These are phyloP conservation scores for Epichloe typhina DNA, from an alignment of 2,329 filamentous ascomycete species.

Conservation along the genomic window DNA sequence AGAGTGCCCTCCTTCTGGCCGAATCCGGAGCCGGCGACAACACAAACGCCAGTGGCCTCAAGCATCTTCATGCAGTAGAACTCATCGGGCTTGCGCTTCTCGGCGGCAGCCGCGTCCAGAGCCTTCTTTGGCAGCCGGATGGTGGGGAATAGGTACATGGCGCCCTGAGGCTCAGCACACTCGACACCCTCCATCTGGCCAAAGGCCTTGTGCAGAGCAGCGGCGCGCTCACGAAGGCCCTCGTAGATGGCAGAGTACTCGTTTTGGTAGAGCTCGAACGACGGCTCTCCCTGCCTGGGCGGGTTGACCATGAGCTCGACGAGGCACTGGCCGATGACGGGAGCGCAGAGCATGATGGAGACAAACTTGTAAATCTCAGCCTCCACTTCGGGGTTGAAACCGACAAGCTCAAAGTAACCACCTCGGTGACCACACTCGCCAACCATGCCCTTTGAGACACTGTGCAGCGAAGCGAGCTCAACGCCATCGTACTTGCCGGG, in stretches of 20 bases:
- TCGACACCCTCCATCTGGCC: slow-evolving; percentile 90
- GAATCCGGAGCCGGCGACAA: slow-evolving; percentile 85
- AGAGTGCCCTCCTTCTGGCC: slow-evolving; percentile 83
- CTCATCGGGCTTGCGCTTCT: slow-evolving; percentile 69
- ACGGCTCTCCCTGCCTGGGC: slow-evolving; percentile 69
- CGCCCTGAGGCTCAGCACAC: slow-evolving; percentile 79
- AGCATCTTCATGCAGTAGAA: slow-evolving; percentile 88
- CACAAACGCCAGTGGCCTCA: slow-evolving; percentile 87
- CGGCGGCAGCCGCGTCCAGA: slow-evolving; percentile 57
- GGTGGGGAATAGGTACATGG: slow-evolving; percentile 98
- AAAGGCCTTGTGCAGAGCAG: slow-evolving; percentile 81
- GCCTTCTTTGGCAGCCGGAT: slow-evolving; percentile 71
- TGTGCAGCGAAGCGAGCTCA: slow-evolving; percentile 86
- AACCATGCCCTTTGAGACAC: slow-evolving; percentile 94
- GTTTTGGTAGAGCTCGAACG: slow-evolving; percentile 66
- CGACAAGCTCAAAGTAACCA: slow-evolving; percentile 92
- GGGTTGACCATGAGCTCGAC: slow-evolving; percentile 98
- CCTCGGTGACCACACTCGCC: slow-evolving; percentile 96
- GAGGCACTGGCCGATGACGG: slow-evolving; percentile 89
- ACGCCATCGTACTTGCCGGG: slow-evolving; percentile 70
- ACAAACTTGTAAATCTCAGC: slow-evolving; percentile 98
- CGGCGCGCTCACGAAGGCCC: slow-evolving; percentile 66
- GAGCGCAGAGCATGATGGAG: slow-evolving; percentile 90
- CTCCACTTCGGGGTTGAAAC: slow-evolving; percentile 74
- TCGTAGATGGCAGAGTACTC: slow-evolving; percentile 78